A percentile compares a stretch with the other conserved stretches of the same genome.
phyloP scores from a whole-genome alignment of 2,329 filamentous ascomycete genomes.

The Aspergillus carbonarius region DNA sequence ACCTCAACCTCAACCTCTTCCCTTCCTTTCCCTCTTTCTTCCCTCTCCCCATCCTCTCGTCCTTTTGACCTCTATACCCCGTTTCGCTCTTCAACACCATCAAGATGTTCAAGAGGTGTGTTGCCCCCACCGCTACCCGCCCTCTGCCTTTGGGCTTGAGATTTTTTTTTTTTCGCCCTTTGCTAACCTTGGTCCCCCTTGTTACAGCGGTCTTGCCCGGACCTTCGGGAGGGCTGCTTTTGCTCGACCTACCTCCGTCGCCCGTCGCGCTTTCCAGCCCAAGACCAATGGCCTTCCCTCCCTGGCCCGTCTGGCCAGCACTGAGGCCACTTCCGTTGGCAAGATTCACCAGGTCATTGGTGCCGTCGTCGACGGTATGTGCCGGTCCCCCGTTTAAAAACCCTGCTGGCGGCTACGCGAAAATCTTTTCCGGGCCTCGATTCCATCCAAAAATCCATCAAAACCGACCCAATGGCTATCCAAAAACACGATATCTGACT shows the following conservation, averaged over 20 bases:
- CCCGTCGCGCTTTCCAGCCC: conserved; percentile 58
- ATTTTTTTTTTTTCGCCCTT: conserved; percentile 16
- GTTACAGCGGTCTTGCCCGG: conserved; percentile 62
- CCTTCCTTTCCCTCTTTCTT: conserved; percentile 31
- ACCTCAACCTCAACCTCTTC: conserved; percentile 30
- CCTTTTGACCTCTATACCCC: conserved; percentile 35
- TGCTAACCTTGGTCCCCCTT: conserved; percentile 8
- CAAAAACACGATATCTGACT: conserved; percentile 30
- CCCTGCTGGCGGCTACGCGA: conserved; percentile 29
- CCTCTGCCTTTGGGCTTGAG: conserved; percentile 14
- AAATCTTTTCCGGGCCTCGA: conserved; percentile 45
- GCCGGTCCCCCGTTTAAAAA: conserved; percentile 20
- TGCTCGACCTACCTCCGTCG: conserved; percentile 55
- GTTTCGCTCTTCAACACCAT: conserved; percentile 47
- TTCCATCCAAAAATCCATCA: conserved; percentile 37
- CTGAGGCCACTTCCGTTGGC: conserved; percentile 58
- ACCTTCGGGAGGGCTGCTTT: conserved; percentile 61
- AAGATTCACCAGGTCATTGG: conserved; percentile 85
- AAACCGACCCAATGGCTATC: conserved; percentile 27
- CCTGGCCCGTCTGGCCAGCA: conserved; percentile 63
- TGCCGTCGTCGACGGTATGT: conserved; percentile 96
- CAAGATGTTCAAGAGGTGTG: conserved; percentile 64
- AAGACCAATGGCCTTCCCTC: conserved; percentile 59
- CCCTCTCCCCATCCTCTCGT: conserved; percentile 34
- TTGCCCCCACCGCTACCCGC: conserved; percentile 14